phyloP scores from a whole-genome alignment of 2,329 filamentous ascomycete species.

The Apiospora hydei region DNA sequence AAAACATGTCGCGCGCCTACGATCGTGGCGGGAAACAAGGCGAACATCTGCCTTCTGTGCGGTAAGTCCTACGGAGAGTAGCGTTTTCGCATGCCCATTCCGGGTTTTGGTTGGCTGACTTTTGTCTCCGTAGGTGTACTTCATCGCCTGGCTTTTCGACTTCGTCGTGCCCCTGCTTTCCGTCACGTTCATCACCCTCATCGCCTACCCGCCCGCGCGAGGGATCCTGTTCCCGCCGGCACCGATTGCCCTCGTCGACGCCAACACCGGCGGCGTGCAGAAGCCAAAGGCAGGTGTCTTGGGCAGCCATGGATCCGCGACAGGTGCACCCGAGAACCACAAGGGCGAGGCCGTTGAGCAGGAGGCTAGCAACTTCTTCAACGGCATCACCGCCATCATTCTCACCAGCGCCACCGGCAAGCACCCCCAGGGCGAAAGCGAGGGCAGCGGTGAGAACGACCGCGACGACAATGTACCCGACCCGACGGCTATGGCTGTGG shows the following conservation, averaged over 20 bases:
- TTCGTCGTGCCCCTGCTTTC: constrained; percentile 70
- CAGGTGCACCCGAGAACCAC: constrained; percentile 82
- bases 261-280: constrained; percentile 75
- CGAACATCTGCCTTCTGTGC: constrained; percentile 72
- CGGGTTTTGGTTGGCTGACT: neutral
- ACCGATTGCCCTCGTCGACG: constrained; percentile 75
- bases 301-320: constrained; percentile 78
- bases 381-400: constrained; percentile 74
- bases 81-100: too few relatives aligned
- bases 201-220: constrained; percentile 70
- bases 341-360: constrained; percentile 85
- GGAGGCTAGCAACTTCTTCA: constrained; percentile 83
- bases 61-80: constrained; percentile 42
- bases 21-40: constrained; percentile 79
- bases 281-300: constrained; percentile 79
- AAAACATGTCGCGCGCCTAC: constrained; percentile 78
- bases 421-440: constrained; percentile 58
- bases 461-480: constrained; percentile 39
- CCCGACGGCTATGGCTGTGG: constrained; percentile 46
- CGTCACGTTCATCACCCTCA: constrained; percentile 67
- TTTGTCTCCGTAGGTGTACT: constrained; percentile 49
- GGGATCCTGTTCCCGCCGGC: constrained; percentile 76
- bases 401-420: constrained; percentile 80
- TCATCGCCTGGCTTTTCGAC: constrained; percentile 75
- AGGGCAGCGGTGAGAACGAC: neutral